Evolutionary conservation across 495 filamentous ascomycete genomes (phyloP).

Genomic region (Rusavskia elegans): DNA sequence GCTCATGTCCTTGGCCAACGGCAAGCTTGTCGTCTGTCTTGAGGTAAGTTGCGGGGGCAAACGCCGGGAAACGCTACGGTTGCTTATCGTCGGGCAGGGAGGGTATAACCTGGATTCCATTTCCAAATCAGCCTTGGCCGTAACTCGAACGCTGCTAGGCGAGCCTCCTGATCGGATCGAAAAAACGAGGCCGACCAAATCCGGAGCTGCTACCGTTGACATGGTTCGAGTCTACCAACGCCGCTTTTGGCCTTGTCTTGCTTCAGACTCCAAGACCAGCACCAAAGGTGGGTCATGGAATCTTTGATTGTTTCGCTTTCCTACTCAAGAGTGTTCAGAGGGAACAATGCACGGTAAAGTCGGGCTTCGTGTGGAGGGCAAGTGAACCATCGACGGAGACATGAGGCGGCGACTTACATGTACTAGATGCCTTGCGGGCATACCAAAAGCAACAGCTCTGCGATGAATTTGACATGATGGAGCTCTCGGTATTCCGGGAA

Average conservation of each 20-base stretch:
- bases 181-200: constrained; percentile 25
- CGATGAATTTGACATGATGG: constrained; percentile 56
- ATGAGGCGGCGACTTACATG: not conserved
- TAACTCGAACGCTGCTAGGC: constrained; percentile 85
- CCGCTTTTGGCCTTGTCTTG: constrained; percentile 42
- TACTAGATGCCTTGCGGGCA: constrained; percentile 52
- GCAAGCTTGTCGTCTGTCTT: constrained; percentile 80
- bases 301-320: not conserved
- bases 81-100: constrained; percentile 32
- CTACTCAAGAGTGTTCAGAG: not conserved
- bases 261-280: constrained; percentile 21
- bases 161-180: constrained; percentile 70
- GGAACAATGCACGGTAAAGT: not conserved
- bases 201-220: constrained; percentile 32
- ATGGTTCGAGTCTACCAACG: constrained; percentile 40
- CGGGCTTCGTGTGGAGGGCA: not conserved
- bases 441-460: constrained; percentile 55
- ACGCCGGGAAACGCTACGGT: not conserved
- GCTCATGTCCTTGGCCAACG: constrained; percentile 88
- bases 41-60: constrained; percentile 31
- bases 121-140: constrained; percentile 76
- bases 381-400: not conserved
- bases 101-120: constrained; percentile 92
- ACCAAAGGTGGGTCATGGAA: constrained; percentile 4
- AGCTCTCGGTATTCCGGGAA: constrained; percentile 56